A percentile compares a stretch with the other conserved stretches of the same genome.
Conservation (phyloP, 352 stramenopile genomes). For the Pythium inflatum region DNA sequence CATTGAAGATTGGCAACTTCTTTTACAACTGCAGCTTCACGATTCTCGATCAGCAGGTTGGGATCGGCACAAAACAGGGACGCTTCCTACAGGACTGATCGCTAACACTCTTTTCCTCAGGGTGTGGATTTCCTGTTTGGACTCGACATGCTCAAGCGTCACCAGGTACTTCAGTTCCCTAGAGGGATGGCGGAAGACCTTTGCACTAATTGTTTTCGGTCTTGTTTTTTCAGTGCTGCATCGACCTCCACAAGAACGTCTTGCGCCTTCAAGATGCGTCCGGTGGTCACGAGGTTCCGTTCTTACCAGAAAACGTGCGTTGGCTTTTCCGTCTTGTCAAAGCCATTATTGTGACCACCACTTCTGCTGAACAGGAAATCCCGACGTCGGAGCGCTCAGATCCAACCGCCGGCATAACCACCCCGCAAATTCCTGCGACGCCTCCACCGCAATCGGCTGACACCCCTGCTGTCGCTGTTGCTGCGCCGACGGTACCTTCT, state of each 20-base stretch:
- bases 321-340: background rate
- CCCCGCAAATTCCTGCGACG: slow-evolving; percentile 21
- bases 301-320: slow-evolving; percentile 83
- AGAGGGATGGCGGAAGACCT: too few species aligned
- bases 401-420: slow-evolving; percentile 13
- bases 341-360: background rate
- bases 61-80: background rate
- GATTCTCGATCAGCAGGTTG: slow-evolving; percentile 84
- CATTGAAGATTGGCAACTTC: slow-evolving; percentile 88
- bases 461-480: background rate
- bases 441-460: slow-evolving; percentile 6
- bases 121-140: slow-evolving; percentile 98
- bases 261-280: slow-evolving; percentile 80
- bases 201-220: too few species aligned
- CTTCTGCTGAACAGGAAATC: slow-evolving; percentile 62
- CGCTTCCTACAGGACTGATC: too few species aligned
- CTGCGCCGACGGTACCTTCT: background rate
- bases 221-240: slow-evolving; percentile 92
- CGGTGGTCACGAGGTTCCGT: slow-evolving; percentile 77
- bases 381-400: slow-evolving; percentile 58
- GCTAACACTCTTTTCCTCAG: too few species aligned
- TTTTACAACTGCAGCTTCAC: slow-evolving; percentile 96
- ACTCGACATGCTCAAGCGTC: slow-evolving; percentile 98
- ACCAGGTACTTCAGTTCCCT: slow-evolving; percentile 84
- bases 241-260: slow-evolving; percentile 94